Percentiles rank a stretch among this genome's conserved stretches.
These are phyloP conservation scores for Penicillium sp. DNA, from an alignment of 2,329 filamentous ascomycete genomes.

Conservation along the genomic window DNA sequence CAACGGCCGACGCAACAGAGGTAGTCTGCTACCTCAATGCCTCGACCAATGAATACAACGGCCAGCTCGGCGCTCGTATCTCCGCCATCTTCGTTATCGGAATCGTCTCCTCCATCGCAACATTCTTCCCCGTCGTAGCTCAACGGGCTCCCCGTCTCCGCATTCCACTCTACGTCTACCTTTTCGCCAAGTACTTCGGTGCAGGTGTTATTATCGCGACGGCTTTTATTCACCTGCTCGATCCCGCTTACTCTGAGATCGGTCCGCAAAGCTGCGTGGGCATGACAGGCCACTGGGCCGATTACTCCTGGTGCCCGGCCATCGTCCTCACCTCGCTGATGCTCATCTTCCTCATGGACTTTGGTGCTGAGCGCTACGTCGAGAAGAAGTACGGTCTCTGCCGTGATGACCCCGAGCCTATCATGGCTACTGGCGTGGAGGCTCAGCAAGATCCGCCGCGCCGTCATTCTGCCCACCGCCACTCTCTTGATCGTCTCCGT, in stretches of 20 bases:
- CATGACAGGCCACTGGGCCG: slow-evolving; percentile 54
- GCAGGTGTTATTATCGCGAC: slow-evolving; percentile 51
- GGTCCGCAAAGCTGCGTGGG: slow-evolving; percentile 53
- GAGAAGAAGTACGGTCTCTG: slow-evolving; percentile 24
- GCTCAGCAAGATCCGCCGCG: not conserved
- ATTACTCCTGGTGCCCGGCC: slow-evolving; percentile 55
- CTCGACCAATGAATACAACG: slow-evolving; percentile 55
- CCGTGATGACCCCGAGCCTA: slow-evolving; percentile 22
- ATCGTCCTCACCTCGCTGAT: slow-evolving; percentile 52
- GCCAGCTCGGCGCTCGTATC: slow-evolving; percentile 46
- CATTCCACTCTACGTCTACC: slow-evolving; percentile 46
- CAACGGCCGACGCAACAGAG: slow-evolving; percentile 41
- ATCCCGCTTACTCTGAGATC: slow-evolving; percentile 47
- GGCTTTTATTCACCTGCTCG: slow-evolving; percentile 50
- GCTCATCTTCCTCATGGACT: slow-evolving; percentile 45
- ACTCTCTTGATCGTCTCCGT: not conserved
- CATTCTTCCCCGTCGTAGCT: slow-evolving; percentile 51
- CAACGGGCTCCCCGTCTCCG: slow-evolving; percentile 38
- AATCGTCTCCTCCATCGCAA: slow-evolving; percentile 41
- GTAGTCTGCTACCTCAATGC: slow-evolving; percentile 54
- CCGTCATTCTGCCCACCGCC: not conserved
- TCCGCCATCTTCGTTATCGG: slow-evolving; percentile 48
- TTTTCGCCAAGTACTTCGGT: slow-evolving; percentile 51
- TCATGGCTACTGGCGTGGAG: slow-evolving; percentile 14
- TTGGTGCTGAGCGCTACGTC: slow-evolving; percentile 24